These are phyloP conservation scores for Stipa capillata DNA, from an alignment of 176 grass and related monocot genomes.

Conservation along the genomic window DNA sequence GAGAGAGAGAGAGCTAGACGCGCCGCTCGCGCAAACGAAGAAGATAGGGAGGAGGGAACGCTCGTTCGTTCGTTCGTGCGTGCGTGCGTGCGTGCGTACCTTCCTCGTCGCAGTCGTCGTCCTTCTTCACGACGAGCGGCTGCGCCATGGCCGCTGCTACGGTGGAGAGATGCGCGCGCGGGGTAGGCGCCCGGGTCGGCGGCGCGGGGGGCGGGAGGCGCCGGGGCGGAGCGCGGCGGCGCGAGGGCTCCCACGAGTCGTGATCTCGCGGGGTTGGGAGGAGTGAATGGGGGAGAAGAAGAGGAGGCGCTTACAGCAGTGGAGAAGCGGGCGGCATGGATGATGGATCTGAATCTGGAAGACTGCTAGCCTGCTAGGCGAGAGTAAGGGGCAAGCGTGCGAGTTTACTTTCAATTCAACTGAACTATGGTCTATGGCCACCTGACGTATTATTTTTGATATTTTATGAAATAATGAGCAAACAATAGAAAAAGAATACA, in stretches of 20 bases:
- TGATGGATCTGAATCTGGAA: slow-evolving; percentile 46
- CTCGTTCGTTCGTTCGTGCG: too few relatives aligned
- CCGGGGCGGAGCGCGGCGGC: neutral
- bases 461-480: too few relatives aligned
- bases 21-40: neutral
- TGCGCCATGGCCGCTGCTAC: slow-evolving; percentile 65
- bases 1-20: neutral
- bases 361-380: too few relatives aligned
- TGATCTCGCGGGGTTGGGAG: neutral
- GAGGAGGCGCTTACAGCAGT: slow-evolving; percentile 14
- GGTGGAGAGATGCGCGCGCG: neutral
- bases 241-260: neutral
- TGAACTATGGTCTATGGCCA: neutral
- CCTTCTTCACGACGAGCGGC: slow-evolving; percentile 89
- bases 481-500: too few relatives aligned
- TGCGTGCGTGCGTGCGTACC: slow-evolving; percentile 19
- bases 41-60: neutral
- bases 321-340: slow-evolving; percentile 24
- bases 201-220: neutral
- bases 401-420: neutral
- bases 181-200: neutral
- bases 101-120: slow-evolving; percentile 96
- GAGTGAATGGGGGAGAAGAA: neutral
- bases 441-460: neutral
- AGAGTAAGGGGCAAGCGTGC: neutral